phyloP scores from a whole-genome alignment of 495 filamentous ascomycete genomes.

The Pyrenula massariospora region DNA sequence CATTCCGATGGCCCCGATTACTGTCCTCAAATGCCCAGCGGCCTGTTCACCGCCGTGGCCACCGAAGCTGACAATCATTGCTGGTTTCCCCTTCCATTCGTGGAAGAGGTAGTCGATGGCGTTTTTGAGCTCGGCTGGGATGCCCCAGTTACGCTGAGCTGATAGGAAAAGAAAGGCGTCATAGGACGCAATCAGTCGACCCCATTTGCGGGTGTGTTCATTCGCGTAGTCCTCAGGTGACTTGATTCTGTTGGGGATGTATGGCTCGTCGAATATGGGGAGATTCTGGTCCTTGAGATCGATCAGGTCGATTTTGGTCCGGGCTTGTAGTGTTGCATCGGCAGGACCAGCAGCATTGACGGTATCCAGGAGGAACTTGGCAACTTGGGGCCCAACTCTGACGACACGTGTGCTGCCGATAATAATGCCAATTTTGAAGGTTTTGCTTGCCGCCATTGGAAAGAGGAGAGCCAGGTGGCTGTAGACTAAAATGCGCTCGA shows the following conservation, averaged over 20 bases:
- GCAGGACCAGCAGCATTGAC: no score
- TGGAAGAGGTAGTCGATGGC: constrained; percentile 49
- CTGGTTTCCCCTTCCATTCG: constrained; percentile 50
- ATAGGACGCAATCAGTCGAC: constrained; percentile 27
- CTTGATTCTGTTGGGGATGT: constrained; percentile 35
- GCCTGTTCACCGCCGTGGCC: constrained; percentile 34
- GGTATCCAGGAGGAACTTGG: constrained; percentile 19
- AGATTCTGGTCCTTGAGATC: constrained; percentile 40
- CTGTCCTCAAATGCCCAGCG: constrained; percentile 21
- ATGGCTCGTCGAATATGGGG: constrained; percentile 43
- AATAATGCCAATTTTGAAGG: constrained; percentile 28
- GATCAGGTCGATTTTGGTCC: constrained; percentile 27
- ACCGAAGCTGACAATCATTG: constrained; percentile 44
- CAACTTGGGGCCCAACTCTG: constrained; percentile 21
- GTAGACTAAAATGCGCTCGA: no score
- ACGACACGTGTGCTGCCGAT: constrained; percentile 22
- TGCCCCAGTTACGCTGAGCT: constrained; percentile 43
- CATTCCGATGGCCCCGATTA: constrained; percentile 15
- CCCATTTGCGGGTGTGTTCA: constrained; percentile 38
- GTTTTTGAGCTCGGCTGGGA: constrained; percentile 46
- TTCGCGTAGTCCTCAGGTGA: constrained; percentile 28
- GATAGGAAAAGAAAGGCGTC: constrained; percentile 47
- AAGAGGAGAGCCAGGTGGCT: no score
- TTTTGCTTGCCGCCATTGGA: no score
- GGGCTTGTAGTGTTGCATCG: no score